These are phyloP conservation scores for Arabidopsis hybrid DNA, from an alignment of 441 rosid species.

Conservation along the genomic window DNA sequence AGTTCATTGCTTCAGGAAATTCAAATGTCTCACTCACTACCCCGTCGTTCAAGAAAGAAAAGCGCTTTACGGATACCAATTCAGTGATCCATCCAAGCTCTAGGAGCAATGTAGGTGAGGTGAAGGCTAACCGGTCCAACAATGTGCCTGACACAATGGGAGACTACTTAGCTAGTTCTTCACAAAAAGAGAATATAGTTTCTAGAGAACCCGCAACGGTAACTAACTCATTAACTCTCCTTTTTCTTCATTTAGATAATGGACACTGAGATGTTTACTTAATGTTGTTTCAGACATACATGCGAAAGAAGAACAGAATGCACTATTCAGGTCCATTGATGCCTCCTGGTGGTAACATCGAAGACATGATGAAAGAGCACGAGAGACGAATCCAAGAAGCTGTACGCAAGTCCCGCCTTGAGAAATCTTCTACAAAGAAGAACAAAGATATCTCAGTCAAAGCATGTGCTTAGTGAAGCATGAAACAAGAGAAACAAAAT, in stretches of 20 bases:
- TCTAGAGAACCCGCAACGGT: constrained; percentile 54
- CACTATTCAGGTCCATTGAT: constrained; percentile 92
- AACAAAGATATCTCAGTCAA: constrained; percentile 41
- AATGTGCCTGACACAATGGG: constrained; percentile 41
- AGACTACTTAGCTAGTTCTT: constrained; percentile 44
- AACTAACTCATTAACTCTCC: constrained; percentile 24
- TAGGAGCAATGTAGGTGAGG: constrained; percentile 43
- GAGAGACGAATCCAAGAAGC: constrained; percentile 96
- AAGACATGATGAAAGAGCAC: constrained; percentile 84
- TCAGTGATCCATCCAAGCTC: constrained; percentile 67
- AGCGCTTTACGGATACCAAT: constrained; percentile 52
- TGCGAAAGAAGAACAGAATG: constrained; percentile 73
- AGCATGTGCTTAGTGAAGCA: constrained; percentile 38
- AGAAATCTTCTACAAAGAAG: constrained; percentile 60
- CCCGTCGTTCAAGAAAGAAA: constrained; percentile 42
- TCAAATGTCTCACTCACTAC: constrained; percentile 48
- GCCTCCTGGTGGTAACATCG: constrained; percentile 90
- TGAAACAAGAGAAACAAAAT: constrained; percentile 25
- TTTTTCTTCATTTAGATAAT: constrained; percentile 2
- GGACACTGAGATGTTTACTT: constrained; percentile 23
- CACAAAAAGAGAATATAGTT: constrained; percentile 42
- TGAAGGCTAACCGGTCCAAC: constrained; percentile 49
- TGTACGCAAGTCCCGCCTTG: constrained; percentile 80
- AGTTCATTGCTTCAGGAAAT: constrained; percentile 62
- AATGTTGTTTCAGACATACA: constrained; percentile 62